phyloP scores from a whole-genome alignment of 2,329 filamentous ascomycete genomes.

The Bertia moriformis region DNA sequence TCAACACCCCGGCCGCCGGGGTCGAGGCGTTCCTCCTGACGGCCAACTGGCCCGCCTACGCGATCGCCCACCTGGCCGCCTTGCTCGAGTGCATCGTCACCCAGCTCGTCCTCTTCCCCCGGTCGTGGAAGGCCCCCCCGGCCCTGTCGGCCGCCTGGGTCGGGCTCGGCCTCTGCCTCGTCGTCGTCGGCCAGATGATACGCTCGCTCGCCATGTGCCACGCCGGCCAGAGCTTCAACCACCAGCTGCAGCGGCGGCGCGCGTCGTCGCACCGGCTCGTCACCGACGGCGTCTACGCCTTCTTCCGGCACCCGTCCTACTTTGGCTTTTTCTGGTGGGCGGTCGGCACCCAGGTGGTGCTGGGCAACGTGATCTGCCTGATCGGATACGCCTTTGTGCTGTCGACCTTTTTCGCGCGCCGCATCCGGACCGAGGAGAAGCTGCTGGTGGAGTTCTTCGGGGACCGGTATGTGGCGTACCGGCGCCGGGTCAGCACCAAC shows the following conservation, averaged over 20 bases:
- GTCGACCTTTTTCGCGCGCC: conserved; percentile 68
- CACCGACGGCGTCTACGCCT: conserved; percentile 63
- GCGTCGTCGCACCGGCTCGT: conserved; percentile 64
- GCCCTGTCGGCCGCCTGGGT: conserved; percentile 24
- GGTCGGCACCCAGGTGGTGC: conserved; percentile 76
- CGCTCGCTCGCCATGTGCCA: conserved; percentile 77
- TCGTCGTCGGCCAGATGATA: conserved; percentile 58
- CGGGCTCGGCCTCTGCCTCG: conserved; percentile 42
- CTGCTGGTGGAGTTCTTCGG: conserved; percentile 72
- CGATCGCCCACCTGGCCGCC: conserved; percentile 65
- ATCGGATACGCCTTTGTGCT: conserved; percentile 59
- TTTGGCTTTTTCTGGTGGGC: conserved; percentile 99
- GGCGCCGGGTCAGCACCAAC: conserved; percentile 53
- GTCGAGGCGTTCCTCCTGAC: conserved; percentile 70
- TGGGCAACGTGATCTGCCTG: conserved; percentile 74
- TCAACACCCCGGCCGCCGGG: conserved; percentile 63
- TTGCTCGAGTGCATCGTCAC: conserved; percentile 58
- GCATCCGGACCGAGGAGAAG: conserved; percentile 68
- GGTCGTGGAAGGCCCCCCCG: conserved; percentile 28
- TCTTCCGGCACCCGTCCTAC: conserved; percentile 76
- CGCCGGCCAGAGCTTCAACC: conserved; percentile 84
- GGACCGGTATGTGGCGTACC: conserved; percentile 64
- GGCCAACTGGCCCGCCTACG: conserved; percentile 73
- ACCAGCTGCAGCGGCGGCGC: conserved; percentile 61
- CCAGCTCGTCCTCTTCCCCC: conserved; percentile 34